phyloP scores from a whole-genome alignment of 2,329 filamentous ascomycete genomes.

The Cytospora leucostoma region DNA sequence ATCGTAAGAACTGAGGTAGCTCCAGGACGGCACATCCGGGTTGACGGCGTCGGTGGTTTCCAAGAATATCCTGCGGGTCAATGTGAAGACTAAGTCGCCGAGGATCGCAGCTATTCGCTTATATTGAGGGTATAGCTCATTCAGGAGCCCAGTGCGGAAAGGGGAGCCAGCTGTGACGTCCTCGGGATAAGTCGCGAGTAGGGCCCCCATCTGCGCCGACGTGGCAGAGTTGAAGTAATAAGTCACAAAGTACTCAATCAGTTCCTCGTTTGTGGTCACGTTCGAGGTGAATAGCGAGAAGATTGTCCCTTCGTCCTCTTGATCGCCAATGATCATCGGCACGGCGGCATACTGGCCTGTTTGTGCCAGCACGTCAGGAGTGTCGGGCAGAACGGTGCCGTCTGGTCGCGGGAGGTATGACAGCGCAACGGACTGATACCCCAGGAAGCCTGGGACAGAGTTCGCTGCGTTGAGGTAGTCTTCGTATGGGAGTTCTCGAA shows the following conservation, averaged over 20 bases:
- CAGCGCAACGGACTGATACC: slow-evolving; percentile 68
- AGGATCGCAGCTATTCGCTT: slow-evolving; percentile 76
- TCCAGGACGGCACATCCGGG: slow-evolving; percentile 67
- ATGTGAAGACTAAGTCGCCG: slow-evolving; percentile 74
- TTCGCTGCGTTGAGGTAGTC: slow-evolving; percentile 67
- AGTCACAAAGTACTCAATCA: slow-evolving; percentile 62
- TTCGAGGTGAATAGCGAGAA: slow-evolving; percentile 72
- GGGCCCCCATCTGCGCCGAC: slow-evolving; percentile 48
- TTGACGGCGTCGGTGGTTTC: slow-evolving; percentile 45
- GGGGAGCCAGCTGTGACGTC: slow-evolving; percentile 63
- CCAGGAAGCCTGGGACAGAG: slow-evolving; percentile 67
- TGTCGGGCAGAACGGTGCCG: slow-evolving; percentile 60
- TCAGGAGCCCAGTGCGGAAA: slow-evolving; percentile 67
- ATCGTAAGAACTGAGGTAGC: slow-evolving; percentile 73
- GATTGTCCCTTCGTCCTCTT: slow-evolving; percentile 79
- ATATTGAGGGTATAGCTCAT: slow-evolving; percentile 74
- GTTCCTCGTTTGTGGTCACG: slow-evolving; percentile 59
- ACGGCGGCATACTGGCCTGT: slow-evolving; percentile 52
- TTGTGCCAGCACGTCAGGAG: slow-evolving; percentile 59
- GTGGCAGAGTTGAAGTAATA: slow-evolving; percentile 63
- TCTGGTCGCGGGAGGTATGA: slow-evolving; percentile 77
- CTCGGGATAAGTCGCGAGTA: slow-evolving; percentile 66
- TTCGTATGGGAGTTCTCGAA: slow-evolving; percentile 62
- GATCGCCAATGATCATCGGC: slow-evolving; percentile 64
- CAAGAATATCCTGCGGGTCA: slow-evolving; percentile 68